These are phyloP conservation scores for Leishmania arabica DNA, from an alignment of 208 protist genomes.

Conservation along the genomic window DNA sequence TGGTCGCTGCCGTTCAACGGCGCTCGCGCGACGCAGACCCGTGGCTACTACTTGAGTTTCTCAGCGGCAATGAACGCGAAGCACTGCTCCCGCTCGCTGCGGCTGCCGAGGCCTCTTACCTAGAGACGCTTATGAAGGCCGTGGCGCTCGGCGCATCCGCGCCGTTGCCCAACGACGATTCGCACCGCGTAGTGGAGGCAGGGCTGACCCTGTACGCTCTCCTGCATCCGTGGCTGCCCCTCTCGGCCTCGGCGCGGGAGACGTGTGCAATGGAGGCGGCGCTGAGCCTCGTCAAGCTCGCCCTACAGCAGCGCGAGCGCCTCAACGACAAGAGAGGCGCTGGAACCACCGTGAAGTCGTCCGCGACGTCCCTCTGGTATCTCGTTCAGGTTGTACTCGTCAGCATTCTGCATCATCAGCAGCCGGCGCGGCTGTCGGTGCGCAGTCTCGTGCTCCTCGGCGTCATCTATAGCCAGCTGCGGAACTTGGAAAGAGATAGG, in stretches of 20 bases:
- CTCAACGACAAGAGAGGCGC: neutral
- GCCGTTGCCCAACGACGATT: neutral
- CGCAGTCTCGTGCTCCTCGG: conserved; percentile 16
- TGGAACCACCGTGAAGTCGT: no score
- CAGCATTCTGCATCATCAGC: conserved; percentile 5
- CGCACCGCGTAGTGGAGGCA: neutral
- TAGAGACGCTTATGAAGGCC: neutral
- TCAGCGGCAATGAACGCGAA: neutral
- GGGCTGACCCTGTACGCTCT: conserved; percentile 11
- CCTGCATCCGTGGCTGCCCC: conserved; percentile 23
- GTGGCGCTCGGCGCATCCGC: neutral
- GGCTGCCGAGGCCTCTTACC: neutral
- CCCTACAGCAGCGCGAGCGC: neutral
- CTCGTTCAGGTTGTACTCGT: neutral
- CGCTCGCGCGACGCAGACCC: neutral
- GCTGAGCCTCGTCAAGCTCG: conserved; percentile 3
- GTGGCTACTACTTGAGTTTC: conserved; percentile 1
- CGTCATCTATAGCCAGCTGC: neutral
- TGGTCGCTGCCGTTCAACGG: conserved; percentile 8
- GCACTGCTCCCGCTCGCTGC: neutral
- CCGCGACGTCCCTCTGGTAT: neutral
- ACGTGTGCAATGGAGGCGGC: conserved; percentile 1
- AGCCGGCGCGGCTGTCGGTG: conserved; percentile 11
- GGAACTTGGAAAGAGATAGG: neutral
- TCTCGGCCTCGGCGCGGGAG: neutral